Base-by-base conservation (phyloP, 305 asterid genomes). In the Fraxinus paxiana region DNA sequence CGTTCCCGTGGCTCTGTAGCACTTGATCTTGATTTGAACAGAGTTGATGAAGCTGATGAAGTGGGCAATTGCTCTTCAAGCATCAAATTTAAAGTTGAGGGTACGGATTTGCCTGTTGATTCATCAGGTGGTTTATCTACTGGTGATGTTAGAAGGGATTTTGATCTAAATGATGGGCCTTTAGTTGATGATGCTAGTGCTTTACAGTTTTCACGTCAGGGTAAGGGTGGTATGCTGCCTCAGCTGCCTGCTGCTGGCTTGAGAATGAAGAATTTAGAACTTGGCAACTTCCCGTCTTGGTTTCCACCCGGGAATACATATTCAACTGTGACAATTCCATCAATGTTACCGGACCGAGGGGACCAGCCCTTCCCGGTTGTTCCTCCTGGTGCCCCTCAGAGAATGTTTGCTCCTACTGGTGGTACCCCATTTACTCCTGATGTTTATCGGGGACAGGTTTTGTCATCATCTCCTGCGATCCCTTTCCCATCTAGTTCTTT, bases 391-490 rank as follows among this genome's bases (percentile, higher is more conserved):
- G 86, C 82, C n/a, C 80, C 89, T 7, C 90, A 77, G 48, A 85
- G 89, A 81, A 81, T 86, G 54, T 83, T 86, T 82, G 86, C 88
- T 51, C 84, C 90, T 70, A 59, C 88, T 75, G 83, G 78, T 69
- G 84, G 84, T 33, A 43, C 79, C 70, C 85, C 86, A n/a, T 86
- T 87, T 72, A 74, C 87, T 69, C 82, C 88, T 22, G 92, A 90
- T 73, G 51, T 86, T 51, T 90, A 82, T 63, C 84, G 91, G 70
- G 91, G 92, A 43, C 85, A 91, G 30, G 91, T 89, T 33, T 79
- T 90, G 82, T 85, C 94, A 77, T 88, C 94, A 26, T 87, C 92
- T 59, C 92, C 92, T 73, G 89, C 92, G 54, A 76, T 87, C 48
- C 84, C 90, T n/a, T 87, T 87, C 77, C 88, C 86, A 0, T 79